A percentile compares a stretch with the other conserved stretches of the same genome.
Evolutionary conservation across 2,329 filamentous ascomycete species (phyloP).

Genomic region (Zymoseptoria crescenta): DNA sequence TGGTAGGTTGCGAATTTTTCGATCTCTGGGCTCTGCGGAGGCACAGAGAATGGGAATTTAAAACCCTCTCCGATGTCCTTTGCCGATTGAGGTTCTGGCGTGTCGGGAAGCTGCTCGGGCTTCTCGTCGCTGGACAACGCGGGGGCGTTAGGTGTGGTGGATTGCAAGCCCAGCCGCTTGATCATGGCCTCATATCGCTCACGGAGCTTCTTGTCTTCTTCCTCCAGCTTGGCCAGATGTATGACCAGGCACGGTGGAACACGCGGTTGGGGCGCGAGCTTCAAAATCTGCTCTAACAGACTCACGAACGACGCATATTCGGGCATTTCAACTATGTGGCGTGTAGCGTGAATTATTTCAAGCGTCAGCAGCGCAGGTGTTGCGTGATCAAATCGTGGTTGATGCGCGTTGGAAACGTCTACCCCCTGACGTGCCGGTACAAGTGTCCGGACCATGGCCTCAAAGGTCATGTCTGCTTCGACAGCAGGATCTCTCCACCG

Average conservation of each 20-base stretch:
- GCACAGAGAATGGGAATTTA: not conserved
- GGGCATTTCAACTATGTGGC: not conserved
- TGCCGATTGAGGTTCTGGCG: too few species aligned
- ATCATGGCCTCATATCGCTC: slow-evolving; percentile 1
- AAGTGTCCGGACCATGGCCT: slow-evolving; percentile 12
- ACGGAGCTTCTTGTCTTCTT: not conserved
- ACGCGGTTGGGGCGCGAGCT: not conserved
- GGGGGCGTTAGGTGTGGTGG: not conserved
- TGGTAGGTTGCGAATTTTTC: slow-evolving; percentile 8
- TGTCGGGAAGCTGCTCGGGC: not conserved
- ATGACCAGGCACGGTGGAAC: not conserved
- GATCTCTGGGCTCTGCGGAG: not conserved
- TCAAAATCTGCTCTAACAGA: not conserved
- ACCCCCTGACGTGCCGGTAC: slow-evolving; percentile 1
- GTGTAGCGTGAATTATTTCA: slow-evolving; percentile 3
- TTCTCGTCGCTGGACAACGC: not conserved
- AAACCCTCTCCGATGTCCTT: not conserved
- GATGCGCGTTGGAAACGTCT: not conserved
- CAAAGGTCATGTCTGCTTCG: slow-evolving; percentile 3
- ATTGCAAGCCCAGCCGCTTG: not conserved
- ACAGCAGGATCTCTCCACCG: not conserved
- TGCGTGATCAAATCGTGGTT: slow-evolving; percentile 11
- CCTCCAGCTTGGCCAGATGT: not conserved
- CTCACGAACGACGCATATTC: slow-evolving; percentile 2
- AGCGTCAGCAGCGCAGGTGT: slow-evolving; percentile 17